Evolutionary conservation across 192 early-diverging fungal genomes (phyloP), one percentile per base, ranked within the genome.

Genomic region (Lobosporangium transversale): DNA sequence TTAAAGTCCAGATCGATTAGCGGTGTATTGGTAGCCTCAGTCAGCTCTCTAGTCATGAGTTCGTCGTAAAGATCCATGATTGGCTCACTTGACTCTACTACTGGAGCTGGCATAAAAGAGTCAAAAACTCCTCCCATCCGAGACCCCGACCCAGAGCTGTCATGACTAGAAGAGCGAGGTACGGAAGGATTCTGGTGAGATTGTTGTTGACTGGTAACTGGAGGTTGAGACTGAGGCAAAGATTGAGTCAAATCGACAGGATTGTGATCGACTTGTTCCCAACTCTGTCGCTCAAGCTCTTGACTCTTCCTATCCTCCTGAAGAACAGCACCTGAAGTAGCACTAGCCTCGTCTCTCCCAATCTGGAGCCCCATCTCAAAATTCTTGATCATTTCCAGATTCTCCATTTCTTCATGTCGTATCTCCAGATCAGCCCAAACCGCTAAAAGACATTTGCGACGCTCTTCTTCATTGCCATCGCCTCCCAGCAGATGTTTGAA

Each of bases 401-500:
- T 76, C 40, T 76, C 73, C 59, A 76, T 37, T 27, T 76, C 73
- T 31, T 76, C 73, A 33, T 60, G 73, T 43, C 51, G 55, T 31
- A 27, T 31, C 4, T 62, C 65, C 44, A 66, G 9, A 49, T 76
- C 73, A 0, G 29, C 31, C 73, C 73, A 76, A 5, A 76, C 59
- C 11, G 8, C 9, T 45, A 66, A 26, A 15, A 76, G 59, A 36
- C 18, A 30, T 36, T 50, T 56, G 18, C 52, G 42, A 32, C 73
- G 73, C 45, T 66, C 53, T 11, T 67, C 59, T 11, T 76, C 58
- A 29, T 45, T 27, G 2, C 65, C 62, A 52, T 71, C 63, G 18
- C 83, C 64, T 14, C 80, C 80, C 11, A 88, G 71, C 35, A 88
- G 68, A 32, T 83, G 81, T 23, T 81, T 81, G 53, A 88, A 88